Evolutionary conservation across 129 eudicot species (phyloP).

Genomic region (Flaveria robusta): DNA sequence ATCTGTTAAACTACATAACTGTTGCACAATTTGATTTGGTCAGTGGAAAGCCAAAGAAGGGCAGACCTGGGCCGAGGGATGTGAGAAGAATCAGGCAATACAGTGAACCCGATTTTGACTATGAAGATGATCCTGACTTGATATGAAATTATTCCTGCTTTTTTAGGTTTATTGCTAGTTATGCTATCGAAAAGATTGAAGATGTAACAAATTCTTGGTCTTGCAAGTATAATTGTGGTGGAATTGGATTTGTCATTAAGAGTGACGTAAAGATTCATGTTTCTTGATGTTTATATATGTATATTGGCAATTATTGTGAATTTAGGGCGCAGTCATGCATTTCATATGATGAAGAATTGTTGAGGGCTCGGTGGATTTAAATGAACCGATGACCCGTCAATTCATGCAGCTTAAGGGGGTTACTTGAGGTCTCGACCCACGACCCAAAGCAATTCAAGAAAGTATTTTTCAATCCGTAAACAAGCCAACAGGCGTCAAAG

Average conservation of each 20-base stretch:
- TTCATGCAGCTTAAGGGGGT: background rate
- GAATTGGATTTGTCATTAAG: conserved; percentile 12
- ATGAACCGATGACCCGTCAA: background rate
- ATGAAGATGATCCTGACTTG: conserved; percentile 87
- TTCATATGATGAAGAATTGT: background rate
- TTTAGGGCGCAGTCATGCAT: conserved; percentile 23
- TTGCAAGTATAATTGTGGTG: conserved; percentile 17
- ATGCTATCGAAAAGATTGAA: conserved; percentile 14
- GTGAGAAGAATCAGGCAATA: conserved; percentile 76
- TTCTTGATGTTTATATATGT: conserved; percentile 25
- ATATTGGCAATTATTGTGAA: conserved; percentile 15
- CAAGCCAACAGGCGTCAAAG: too few species aligned
- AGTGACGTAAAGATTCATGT: conserved; percentile 18
- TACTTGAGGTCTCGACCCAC: background rate
- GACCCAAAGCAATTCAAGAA: background rate
- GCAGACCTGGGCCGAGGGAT: conserved; percentile 79
- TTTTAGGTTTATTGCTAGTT: conserved; percentile 7
- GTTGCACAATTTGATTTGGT: conserved; percentile 17
- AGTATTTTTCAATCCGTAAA: background rate
- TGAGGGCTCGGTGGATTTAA: conserved; percentile 1
- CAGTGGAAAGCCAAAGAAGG: conserved; percentile 94
- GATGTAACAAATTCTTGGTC: conserved; percentile 23
- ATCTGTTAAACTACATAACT: background rate
- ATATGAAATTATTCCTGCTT: conserved; percentile 11
- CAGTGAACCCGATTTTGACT: conserved; percentile 87